phyloP scores from a whole-genome alignment of 2,329 filamentous ascomycete genomes.

The Fusarium nelsonii region DNA sequence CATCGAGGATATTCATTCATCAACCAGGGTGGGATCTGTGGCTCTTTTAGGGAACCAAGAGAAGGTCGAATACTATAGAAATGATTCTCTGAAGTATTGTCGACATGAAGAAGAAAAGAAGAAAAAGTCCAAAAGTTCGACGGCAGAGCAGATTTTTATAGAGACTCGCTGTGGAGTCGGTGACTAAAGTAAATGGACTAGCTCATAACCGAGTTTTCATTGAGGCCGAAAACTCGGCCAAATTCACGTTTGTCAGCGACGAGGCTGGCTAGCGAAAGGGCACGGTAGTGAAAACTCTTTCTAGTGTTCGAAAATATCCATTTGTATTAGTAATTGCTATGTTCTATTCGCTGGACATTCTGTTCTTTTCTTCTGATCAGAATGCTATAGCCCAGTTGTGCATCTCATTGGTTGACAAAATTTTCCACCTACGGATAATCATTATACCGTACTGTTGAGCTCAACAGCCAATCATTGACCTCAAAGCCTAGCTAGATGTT shows the following conservation, averaged over 20 bases:
- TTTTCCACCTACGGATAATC: accelerated
- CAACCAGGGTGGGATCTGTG: slow-evolving; percentile 79
- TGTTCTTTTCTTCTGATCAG: no score
- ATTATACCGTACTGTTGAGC: background rate
- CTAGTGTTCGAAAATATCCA: no score
- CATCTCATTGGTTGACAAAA: background rate
- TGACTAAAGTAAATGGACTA: background rate
- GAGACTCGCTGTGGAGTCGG: background rate
- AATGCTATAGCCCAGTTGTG: background rate
- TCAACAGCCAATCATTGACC: accelerated
- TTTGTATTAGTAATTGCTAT: background rate
- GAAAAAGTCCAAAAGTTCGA: slow-evolving; percentile 52
- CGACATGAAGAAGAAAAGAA: slow-evolving; percentile 68
- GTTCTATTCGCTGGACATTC: background rate
- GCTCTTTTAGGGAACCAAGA: slow-evolving; percentile 94
- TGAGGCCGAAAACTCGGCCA: background rate
- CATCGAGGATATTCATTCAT: slow-evolving; percentile 77
- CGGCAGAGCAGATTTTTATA: slow-evolving; percentile 29
- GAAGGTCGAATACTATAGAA: slow-evolving; percentile 97
- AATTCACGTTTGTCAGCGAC: background rate
- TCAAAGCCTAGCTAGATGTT: no score
- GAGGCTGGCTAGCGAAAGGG: slow-evolving; percentile 18
- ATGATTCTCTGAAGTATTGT: slow-evolving; percentile 85
- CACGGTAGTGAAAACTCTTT: slow-evolving; percentile 5
- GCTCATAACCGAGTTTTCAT: background rate